Percentiles rank a stretch among this genome's conserved stretches.
Evolutionary conservation across 352 stramenopile species (phyloP).

Genomic region (Elongisporangium undulatum): DNA sequence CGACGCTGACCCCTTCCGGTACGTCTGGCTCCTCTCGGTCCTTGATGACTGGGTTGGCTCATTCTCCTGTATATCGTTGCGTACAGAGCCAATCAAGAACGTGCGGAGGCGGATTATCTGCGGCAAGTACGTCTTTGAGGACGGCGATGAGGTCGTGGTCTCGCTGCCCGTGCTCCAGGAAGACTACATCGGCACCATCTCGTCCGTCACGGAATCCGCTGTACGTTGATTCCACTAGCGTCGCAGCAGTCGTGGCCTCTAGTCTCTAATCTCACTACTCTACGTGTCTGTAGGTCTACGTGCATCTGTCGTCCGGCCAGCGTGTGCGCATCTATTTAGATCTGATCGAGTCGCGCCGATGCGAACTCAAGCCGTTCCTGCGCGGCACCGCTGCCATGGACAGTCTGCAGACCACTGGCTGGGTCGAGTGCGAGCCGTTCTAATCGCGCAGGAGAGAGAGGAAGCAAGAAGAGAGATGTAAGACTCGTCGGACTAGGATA

Average conservation of each 20-base stretch:
- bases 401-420: conserved; percentile 49
- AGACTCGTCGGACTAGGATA: not conserved
- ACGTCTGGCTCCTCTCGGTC: conserved; percentile 9
- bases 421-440: conserved; percentile 60
- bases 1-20: conserved; percentile 24
- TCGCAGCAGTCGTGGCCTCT: not conserved
- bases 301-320: conserved; percentile 57
- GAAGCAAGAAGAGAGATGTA: not conserved
- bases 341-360: conserved; percentile 48
- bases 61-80: not conserved
- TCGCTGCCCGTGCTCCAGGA: conserved; percentile 57
- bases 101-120: conserved; percentile 54
- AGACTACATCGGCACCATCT: conserved; percentile 76
- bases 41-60: not conserved
- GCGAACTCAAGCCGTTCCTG: conserved; percentile 61
- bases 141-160: conserved; percentile 75
- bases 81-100: conserved; percentile 39
- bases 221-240: conserved; percentile 13
- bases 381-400: conserved; percentile 36
- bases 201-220: conserved; percentile 65
- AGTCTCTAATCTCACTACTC: not conserved
- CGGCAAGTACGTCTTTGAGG: conserved; percentile 73
- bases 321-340: conserved; percentile 62
- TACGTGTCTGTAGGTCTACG: conserved; percentile 30
- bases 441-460: conserved; percentile 10